Evolutionary conservation across 2,329 filamentous ascomycete species (phyloP).

Genomic region (Xylariales sp.): DNA sequence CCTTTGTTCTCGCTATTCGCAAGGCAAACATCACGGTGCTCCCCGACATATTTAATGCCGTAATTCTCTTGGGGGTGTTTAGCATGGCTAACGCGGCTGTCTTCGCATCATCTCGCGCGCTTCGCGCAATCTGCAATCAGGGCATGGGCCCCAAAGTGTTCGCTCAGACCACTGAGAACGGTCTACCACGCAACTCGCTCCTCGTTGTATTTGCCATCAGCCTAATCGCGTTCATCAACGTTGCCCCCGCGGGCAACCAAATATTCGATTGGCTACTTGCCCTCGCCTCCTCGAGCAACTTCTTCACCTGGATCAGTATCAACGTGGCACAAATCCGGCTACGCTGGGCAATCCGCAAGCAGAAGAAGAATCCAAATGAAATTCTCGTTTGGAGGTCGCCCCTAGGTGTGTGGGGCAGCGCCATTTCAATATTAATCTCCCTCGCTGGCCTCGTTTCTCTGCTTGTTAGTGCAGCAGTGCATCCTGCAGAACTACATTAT

Average conservation of each 20-base stretch:
- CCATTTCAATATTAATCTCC: slow-evolving; percentile 24
- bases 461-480: slow-evolving; percentile 19
- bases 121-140: slow-evolving; percentile 28
- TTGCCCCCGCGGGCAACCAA: slow-evolving; percentile 26
- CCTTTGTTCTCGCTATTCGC: slow-evolving; percentile 22
- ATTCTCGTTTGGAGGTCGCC: slow-evolving; percentile 22
- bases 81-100: slow-evolving; percentile 37
- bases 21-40: slow-evolving; percentile 21
- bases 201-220: slow-evolving; percentile 33
- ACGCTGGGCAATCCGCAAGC: slow-evolving; percentile 32
- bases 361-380: slow-evolving; percentile 28
- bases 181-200: slow-evolving; percentile 39
- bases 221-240: slow-evolving; percentile 38
- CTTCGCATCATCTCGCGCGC: slow-evolving; percentile 30
- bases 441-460: slow-evolving; percentile 24
- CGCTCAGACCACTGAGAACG: slow-evolving; percentile 19
- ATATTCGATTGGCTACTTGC: slow-evolving; percentile 44
- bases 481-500: slow-evolving; percentile 3
- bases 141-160: slow-evolving; percentile 28
- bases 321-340: slow-evolving; percentile 42
- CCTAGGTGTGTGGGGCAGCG: slow-evolving; percentile 22
- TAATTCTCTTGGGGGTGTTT: slow-evolving; percentile 30
- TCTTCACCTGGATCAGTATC: slow-evolving; percentile 45
- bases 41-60: slow-evolving; percentile 26
- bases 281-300: slow-evolving; percentile 38